These are phyloP conservation scores for Bipolaris oryzae DNA, from an alignment of 2,329 filamentous ascomycete genomes.

Conservation along the genomic window DNA sequence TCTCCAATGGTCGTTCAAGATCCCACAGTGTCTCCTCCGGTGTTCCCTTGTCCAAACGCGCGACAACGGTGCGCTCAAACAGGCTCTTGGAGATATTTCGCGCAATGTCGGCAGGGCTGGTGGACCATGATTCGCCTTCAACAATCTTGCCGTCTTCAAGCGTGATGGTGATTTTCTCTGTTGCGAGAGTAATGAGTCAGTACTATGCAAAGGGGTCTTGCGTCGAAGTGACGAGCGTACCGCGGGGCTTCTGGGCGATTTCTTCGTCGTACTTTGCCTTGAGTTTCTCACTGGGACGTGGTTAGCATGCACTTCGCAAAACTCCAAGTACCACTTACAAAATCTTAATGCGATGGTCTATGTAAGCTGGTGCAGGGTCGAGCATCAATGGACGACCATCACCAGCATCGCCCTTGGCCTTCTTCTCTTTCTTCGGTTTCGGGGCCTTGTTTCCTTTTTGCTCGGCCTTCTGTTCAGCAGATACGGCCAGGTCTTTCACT, in stretches of 20 bases:
- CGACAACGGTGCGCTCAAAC: constrained; percentile 85
- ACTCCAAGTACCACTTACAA: constrained; percentile 57
- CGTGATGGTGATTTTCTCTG: constrained; percentile 73
- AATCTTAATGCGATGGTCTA: constrained; percentile 81
- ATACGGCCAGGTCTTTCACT: constrained; percentile 65
- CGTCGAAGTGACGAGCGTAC: constrained; percentile 27
- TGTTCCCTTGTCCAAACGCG: constrained; percentile 76
- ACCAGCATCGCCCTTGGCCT: constrained; percentile 51
- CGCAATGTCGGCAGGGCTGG: constrained; percentile 79
- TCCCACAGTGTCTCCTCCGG: constrained; percentile 87
- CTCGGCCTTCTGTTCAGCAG: constrained; percentile 41
- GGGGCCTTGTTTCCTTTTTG: constrained; percentile 25
- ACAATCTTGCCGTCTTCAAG: constrained; percentile 74
- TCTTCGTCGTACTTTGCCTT: constrained; percentile 85
- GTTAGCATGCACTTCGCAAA: constrained; percentile 18
- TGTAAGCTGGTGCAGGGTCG: constrained; percentile 70
- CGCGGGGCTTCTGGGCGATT: constrained; percentile 69
- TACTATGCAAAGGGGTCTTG: neutral
- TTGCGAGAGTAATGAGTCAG: constrained; percentile 22
- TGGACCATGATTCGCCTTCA: constrained; percentile 85
- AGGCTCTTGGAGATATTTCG: constrained; percentile 83
- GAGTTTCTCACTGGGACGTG: constrained; percentile 66
- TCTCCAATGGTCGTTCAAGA: constrained; percentile 86
- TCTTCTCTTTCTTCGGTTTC: constrained; percentile 53
- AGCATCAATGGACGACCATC: constrained; percentile 56